phyloP scores from a whole-genome alignment of 805 yeast species.

The Wilhelminamyces savonicus region DNA sequence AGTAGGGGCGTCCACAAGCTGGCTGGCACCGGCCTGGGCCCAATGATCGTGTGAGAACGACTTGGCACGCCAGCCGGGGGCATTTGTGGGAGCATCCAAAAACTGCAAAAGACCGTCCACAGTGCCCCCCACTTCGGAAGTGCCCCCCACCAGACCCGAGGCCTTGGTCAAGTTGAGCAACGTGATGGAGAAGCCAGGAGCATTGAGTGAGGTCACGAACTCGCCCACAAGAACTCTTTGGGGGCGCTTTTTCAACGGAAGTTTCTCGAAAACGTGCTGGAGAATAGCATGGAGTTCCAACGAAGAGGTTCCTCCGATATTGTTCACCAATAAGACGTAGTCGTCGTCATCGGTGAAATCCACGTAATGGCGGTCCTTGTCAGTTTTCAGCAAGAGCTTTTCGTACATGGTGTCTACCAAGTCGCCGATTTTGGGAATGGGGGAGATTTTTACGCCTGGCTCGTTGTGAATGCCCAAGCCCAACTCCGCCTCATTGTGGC shows the following conservation, averaged over 20 bases:
- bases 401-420: slow-evolving; percentile 53
- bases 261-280: slow-evolving; percentile 46
- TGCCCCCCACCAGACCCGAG: slow-evolving; percentile 3
- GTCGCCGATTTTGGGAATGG: slow-evolving; percentile 66
- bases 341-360: slow-evolving; percentile 58
- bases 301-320: slow-evolving; percentile 84
- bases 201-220: slow-evolving; percentile 82
- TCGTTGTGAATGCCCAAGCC: slow-evolving; percentile 98
- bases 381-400: slow-evolving; percentile 54
- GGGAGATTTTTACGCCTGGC: slow-evolving; percentile 67
- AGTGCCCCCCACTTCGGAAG: slow-evolving; percentile 4
- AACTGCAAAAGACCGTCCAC: slow-evolving; percentile 35
- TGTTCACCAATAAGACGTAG: slow-evolving; percentile 68
- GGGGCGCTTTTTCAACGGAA: slow-evolving; percentile 56
- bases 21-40: slow-evolving; percentile 15
- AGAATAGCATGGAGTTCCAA: slow-evolving; percentile 73
- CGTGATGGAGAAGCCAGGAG: slow-evolving; percentile 88
- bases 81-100: slow-evolving; percentile 68
- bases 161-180: slow-evolving; percentile 54
- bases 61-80: slow-evolving; percentile 74
- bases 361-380: slow-evolving; percentile 77
- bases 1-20: slow-evolving; percentile 20
- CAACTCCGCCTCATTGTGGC: slow-evolving; percentile 66
- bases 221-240: slow-evolving; percentile 67
- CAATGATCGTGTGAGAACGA: slow-evolving; percentile 24